Percentiles rank a stretch among this genome's conserved stretches.
These are phyloP conservation scores for Myxozyma kluyveri DNA, from an alignment of 805 yeast species.

Conservation along the genomic window DNA sequence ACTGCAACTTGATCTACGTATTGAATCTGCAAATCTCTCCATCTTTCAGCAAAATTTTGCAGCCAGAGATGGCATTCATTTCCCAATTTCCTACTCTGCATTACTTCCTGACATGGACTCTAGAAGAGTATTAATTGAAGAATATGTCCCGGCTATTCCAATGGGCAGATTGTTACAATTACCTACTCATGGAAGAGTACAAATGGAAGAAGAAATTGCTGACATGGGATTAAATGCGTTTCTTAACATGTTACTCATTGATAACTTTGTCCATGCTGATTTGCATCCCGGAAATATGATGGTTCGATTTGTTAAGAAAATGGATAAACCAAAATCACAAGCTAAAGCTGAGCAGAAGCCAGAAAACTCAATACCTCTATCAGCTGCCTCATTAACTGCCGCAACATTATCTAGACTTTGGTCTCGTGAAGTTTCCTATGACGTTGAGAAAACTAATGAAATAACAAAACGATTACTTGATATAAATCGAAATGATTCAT, in stretches of 20 bases:
- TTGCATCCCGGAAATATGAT: constrained; percentile 95
- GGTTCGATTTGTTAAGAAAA: constrained; percentile 60
- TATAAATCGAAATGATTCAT: constrained; percentile 23
- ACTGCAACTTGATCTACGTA: constrained; percentile 81
- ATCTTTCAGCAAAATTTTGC: constrained; percentile 70
- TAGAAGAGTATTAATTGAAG: constrained; percentile 80
- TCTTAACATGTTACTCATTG: constrained; percentile 84
- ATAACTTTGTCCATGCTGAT: constrained; percentile 95
- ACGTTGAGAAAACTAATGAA: constrained; percentile 32
- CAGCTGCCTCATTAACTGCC: constrained; percentile 1
- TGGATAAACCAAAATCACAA: constrained; percentile 32
- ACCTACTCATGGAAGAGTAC: constrained; percentile 32
- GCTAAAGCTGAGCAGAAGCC: background rate
- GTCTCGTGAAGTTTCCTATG: constrained; percentile 22
- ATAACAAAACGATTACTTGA: constrained; percentile 31
- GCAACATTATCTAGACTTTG: constrained; percentile 8
- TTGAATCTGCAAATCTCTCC: constrained; percentile 78
- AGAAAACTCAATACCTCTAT: too few relatives aligned
- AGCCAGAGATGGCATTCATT: constrained; percentile 57
- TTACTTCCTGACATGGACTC: constrained; percentile 42
- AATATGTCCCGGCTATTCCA: constrained; percentile 77
- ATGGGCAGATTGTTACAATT: constrained; percentile 66
- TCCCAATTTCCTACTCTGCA: constrained; percentile 71
- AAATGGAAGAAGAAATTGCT: constrained; percentile 54
- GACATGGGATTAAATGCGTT: constrained; percentile 88